Evolutionary conservation across 164 flowering plant genomes (phyloP).

Genomic region (Buxus sempervirens): DNA sequence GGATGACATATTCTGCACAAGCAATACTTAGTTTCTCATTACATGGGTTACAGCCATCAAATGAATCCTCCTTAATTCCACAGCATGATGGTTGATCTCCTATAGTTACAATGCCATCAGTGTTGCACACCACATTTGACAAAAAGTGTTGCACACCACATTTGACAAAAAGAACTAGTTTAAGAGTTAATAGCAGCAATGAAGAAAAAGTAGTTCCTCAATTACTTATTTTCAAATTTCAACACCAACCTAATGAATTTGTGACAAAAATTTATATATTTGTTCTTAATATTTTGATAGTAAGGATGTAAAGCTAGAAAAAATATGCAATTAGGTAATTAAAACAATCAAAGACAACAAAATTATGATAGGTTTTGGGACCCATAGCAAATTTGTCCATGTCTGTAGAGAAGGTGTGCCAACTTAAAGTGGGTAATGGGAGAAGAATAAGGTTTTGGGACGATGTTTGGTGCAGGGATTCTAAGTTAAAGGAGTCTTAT

Average conservation of each 20-base stretch:
- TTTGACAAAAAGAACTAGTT: neutral
- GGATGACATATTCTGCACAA: conserved; percentile 15
- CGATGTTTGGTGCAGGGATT: too few species aligned
- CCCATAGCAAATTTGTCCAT: too few species aligned
- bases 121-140: conserved; percentile 11
- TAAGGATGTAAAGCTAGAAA: neutral
- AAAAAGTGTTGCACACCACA: conserved; percentile 11
- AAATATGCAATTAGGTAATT: neutral
- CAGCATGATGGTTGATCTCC: neutral
- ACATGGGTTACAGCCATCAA: conserved; percentile 1
- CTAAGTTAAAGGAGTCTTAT: too few species aligned
- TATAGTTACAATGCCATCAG: neutral
- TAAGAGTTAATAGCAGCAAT: neutral
- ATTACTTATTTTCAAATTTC: neutral
- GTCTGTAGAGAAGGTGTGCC: too few species aligned
- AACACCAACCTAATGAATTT: neutral
- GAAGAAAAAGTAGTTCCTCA: conserved; percentile 3
- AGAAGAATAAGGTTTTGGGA: too few species aligned
- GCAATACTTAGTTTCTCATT: conserved; percentile 13
- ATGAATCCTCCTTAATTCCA: conserved; percentile 3
- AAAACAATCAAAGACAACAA: conserved; percentile 6
- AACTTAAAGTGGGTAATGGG: too few species aligned
- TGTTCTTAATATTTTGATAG: neutral
- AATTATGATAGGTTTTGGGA: neutral
- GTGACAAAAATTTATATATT: neutral